Conservation (phyloP, 495 filamentous ascomycete species). For the Annulohypoxylon nitens region DNA sequence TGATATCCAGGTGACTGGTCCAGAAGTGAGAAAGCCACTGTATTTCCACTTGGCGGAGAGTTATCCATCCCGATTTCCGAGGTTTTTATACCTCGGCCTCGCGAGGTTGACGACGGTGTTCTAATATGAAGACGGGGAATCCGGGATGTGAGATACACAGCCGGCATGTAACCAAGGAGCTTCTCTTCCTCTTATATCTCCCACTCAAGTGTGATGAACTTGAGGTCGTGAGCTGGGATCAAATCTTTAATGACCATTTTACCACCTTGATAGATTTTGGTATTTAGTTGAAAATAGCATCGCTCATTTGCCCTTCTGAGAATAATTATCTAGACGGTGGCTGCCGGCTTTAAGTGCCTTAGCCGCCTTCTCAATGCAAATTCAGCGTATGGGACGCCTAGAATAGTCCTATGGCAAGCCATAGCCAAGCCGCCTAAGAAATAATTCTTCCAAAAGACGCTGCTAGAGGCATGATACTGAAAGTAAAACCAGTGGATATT, state of each 20-base stretch:
- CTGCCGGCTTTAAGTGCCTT: no score
- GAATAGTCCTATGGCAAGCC: no score
- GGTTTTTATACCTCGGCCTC: background rate
- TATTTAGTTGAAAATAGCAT: background rate
- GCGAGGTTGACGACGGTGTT: background rate
- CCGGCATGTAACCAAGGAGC: background rate
- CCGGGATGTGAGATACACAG: background rate
- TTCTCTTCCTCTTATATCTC: background rate
- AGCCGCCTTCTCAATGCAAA: no score
- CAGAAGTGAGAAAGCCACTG: background rate
- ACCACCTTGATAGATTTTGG: background rate
- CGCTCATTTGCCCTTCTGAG: no score
- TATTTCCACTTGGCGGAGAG: background rate
- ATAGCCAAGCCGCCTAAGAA: no score
- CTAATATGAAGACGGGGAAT: background rate
- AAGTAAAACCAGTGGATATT: no score
- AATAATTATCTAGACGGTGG: no score
- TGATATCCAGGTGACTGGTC: background rate
- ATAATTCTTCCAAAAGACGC: no score
- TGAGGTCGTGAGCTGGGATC: background rate
- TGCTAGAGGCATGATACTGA: no score
- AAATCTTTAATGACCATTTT: background rate
- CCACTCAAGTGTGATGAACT: background rate
- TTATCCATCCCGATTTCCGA: background rate
- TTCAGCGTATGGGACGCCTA: no score